Conservation (phyloP, 1,284 basidiomycete genomes). For the Austroboletus olivaceoglutinosus region DNA sequence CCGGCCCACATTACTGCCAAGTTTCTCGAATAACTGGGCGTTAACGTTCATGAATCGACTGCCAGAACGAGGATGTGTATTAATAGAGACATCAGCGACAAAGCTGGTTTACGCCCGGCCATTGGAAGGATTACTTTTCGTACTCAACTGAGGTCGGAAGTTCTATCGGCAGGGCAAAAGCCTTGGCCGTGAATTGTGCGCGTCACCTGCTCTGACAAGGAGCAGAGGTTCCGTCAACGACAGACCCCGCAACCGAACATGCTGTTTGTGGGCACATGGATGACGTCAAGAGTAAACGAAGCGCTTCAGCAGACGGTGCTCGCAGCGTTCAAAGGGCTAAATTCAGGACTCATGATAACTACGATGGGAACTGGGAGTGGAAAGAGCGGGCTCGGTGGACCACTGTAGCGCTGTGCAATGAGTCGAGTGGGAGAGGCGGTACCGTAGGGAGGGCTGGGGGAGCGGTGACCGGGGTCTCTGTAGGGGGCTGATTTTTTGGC, state of each 20-base stretch:
- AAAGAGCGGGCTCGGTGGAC: too few relatives aligned
- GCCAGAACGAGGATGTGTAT: too few relatives aligned
- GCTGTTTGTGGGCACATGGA: neutral
- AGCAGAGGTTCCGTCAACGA: too few relatives aligned
- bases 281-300: constrained; percentile 9
- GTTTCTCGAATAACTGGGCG: too few relatives aligned
- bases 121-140: neutral
- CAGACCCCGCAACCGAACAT: constrained; percentile 5
- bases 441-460: constrained; percentile 22
- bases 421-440: constrained; percentile 13
- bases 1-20: too few relatives aligned
- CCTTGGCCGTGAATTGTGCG: too few relatives aligned
- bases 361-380: too few relatives aligned
- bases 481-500: constrained; percentile 34
- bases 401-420: constrained; percentile 3
- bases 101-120: too few relatives aligned
- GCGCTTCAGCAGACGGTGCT: neutral
- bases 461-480: constrained; percentile 27
- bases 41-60: too few relatives aligned
- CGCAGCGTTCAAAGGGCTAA: neutral
- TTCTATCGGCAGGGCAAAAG: too few relatives aligned
- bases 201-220: too few relatives aligned
- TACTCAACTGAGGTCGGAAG: neutral
- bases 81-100: too few relatives aligned
- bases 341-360: neutral